Evolutionary conservation across 805 yeast species (phyloP), one percentile per base, ranked within the genome.

Genomic region (Ogataea salicorniae): DNA sequence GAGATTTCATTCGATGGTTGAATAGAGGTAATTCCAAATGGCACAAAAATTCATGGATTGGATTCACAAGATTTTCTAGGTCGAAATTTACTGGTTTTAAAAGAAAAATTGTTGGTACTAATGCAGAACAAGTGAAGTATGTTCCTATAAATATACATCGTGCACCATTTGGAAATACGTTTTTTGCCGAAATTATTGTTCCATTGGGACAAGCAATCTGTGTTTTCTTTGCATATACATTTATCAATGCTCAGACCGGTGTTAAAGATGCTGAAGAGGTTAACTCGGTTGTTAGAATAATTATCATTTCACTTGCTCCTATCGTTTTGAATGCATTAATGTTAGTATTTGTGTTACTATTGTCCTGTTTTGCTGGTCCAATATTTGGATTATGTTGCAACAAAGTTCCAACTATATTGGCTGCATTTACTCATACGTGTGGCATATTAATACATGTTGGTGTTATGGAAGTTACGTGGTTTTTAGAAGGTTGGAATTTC

Each of bases 81-180:
- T 88, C 96, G 9, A 81, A 90, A 60, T 80, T 87, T 57, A 92
- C 98, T 31, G 99, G 99, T 50, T 90, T 80, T 76, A 91, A 90
- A 74, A 75, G 87, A 49, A 81, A 80, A 68, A 66, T 77, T 50
- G 49, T 50, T 31, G 57, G 57, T 9, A 43, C 51, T 4, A 55
- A 52, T 33, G 26, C 46, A 17, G 59, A 55, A 35, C 76, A 77
- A 68, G 73, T 77, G 23, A 68, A 64, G 39, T 51, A 54, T 55
- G 57, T 50, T n/a, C 51, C 60, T 17, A 56, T 58, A 29, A 53
- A 77, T 81, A 45, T 80, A 79, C 77, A 84, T 43, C 83, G 90
- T 58, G 91, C 96, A 17, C 87, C 83, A 50, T 77, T 92, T 64
- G 71, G 81, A 31, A 89, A 89, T 63, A 72, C 89, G 23, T 76